Conservation (phyloP, 2,329 filamentous ascomycete species). For the Botrytis medusae region DNA sequence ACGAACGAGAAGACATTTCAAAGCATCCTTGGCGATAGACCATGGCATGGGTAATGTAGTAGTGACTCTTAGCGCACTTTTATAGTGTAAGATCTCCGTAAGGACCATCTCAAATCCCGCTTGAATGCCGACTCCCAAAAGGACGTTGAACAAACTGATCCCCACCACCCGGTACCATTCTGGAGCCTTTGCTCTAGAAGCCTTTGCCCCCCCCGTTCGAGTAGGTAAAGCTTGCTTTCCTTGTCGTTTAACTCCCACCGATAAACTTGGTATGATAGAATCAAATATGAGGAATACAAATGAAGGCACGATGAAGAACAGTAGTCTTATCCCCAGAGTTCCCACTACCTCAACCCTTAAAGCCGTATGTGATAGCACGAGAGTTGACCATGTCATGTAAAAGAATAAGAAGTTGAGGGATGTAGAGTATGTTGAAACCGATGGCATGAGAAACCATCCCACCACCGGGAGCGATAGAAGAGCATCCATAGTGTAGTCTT, state of each 20-base stretch:
- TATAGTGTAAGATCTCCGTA: conserved; percentile 52
- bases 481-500: conserved; percentile 53
- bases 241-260: conserved; percentile 67
- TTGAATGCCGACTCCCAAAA: conserved; percentile 55
- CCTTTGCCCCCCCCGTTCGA: conserved; percentile 40
- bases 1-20: conserved; percentile 53
- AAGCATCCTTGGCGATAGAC: conserved; percentile 55
- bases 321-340: conserved; percentile 62
- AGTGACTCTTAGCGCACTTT: conserved; percentile 57
- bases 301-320: conserved; percentile 74
- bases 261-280: conserved; percentile 64
- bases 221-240: conserved; percentile 53
- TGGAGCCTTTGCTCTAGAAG: conserved; percentile 44
- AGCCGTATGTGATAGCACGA: conserved; percentile 74
- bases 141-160: conserved; percentile 56
- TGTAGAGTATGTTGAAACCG: conserved; percentile 68
- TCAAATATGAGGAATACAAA: conserved; percentile 73
- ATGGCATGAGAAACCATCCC: conserved; percentile 63
- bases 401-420: conserved; percentile 86
- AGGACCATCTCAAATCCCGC: conserved; percentile 54
- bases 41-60: conserved; percentile 62
- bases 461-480: conserved; percentile 72
- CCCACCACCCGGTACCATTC: conserved; percentile 50
- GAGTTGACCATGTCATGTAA: conserved; percentile 68
- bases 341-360: conserved; percentile 74